Base-by-base conservation (phyloP, 2,329 filamentous ascomycete genomes). In the Fusarium pseudocircinatum region DNA sequence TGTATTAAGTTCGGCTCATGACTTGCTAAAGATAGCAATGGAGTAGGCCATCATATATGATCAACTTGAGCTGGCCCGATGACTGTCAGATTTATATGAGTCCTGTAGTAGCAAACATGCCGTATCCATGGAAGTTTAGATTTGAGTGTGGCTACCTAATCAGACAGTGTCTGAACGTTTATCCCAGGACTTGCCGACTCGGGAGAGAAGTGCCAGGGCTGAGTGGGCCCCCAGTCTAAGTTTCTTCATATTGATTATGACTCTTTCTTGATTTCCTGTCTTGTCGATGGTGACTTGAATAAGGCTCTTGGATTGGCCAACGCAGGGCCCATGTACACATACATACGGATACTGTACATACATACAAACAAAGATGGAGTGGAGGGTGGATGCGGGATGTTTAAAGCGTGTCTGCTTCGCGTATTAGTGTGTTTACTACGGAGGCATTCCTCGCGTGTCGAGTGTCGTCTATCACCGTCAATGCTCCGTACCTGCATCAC, bases 401-500 rank as follows among this genome's bases (percentile, higher is more conserved):
- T 60, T 26, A 40, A 39, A 43, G 30, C 52, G 47, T 62, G 57
- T 70, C 54, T 37, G 50, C 26, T 34, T 61, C 50, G 67, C 44
- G 61, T 66, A 42, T 58, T 40, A 36, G 39, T 67, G 61, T 59
- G 39, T 50, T 47, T 60, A 50, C 32, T 67, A 53, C 62, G 73
- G 47, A 50, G 47, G 30, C n/a, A 37, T 36, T 26, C 49, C 32
- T 34, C 63, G 46, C 49, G 61, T 62, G 66, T 40, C 60, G 58
- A 56, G 46, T 50, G 58, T 60, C 61, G 66, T 62, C 62, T 28
- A 42, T 69, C 37, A 28, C 28, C 24, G 18, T 49, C 54, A 69
- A 52, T 63, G 64, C 66, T 63, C 43, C 47, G 75, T 77, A 75
- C 75, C 75, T 77, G 75, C 75, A 72, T 77, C 63, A 57, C 58